A percentile compares a stretch with the other conserved stretches of the same genome.
Conservation (phyloP, 2,329 filamentous ascomycete species). For the Venturia nashicola region DNA sequence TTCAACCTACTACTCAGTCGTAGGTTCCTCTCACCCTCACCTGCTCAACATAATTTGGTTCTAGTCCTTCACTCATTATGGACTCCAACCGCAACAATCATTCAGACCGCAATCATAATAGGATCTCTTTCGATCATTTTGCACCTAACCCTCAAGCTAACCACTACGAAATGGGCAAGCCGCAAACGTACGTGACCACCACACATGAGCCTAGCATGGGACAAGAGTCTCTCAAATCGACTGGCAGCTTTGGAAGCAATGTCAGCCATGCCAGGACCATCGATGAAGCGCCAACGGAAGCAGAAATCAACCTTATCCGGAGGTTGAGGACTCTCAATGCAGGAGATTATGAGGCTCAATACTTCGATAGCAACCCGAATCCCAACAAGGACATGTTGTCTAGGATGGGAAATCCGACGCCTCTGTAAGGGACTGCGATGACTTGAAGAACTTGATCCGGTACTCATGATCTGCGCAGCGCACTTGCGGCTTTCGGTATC, state of each 20-base stretch:
- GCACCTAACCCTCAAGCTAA: not conserved
- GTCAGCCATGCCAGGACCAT: not conserved
- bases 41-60: not conserved
- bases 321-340: slow-evolving; percentile 3
- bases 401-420: slow-evolving; percentile 6
- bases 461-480: not conserved
- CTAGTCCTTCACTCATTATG: not conserved
- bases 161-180: slow-evolving; percentile 3
- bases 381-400: not conserved
- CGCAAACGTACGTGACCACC: not conserved
- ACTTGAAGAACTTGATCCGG: not conserved
- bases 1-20: not conserved
- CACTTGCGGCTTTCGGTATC: slow-evolving; percentile 3
- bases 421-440: not conserved
- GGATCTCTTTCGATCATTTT: not conserved
- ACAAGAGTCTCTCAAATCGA: not conserved
- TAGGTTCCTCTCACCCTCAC: no score
- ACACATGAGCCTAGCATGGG: not conserved
- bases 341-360: slow-evolving; percentile 6
- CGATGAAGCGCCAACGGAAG: slow-evolving; percentile 2
- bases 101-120: not conserved
- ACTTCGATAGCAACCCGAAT: not conserved
- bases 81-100: not conserved
- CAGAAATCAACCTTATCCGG: slow-evolving; percentile 1
- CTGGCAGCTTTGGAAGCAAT: slow-evolving; percentile 2